Evolutionary conservation across 192 early-diverging fungal genomes (phyloP), one percentile per base, ranked within the genome.

Genomic region (Oehlia diaphana): DNA sequence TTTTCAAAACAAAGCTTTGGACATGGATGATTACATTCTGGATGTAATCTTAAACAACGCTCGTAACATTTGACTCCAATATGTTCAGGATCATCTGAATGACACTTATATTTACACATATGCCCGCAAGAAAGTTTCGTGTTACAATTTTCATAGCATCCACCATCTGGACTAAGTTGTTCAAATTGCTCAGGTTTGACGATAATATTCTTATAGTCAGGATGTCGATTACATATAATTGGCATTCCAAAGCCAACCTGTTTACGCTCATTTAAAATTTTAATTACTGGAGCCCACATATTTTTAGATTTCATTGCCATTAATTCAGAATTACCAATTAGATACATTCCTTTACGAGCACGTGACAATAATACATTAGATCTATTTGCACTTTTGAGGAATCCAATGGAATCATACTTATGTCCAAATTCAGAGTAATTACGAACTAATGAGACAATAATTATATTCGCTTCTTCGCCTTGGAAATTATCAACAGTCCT

Each of bases 321-420:
- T 1, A 90, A 73, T 0, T 62, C 39, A 1, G 86, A 79, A 35
- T 90, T 86, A 3, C 90, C 90, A 26, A 91, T 58, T 12, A 91
- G 73, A 49, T 82, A 91, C 87, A 91, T 86, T 6, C 90, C 90
- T 76, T 91, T 88, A 49, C 86, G 72, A 0, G 90, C 90, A 26
- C 90, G 81, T 16, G 89, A 90, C 1, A 90, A 50, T 9, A 90
- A 63, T 4, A 91, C 90, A 33, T 90, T 91, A 5, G 85, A 83
- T 16, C 90, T 86, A 72, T 91, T 91, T 26, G 69, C 42, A 21
- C 84, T 83, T 72, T 88, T 89, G 49, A 90, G 76, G 72, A 91
- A 91, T 2, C 90, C 90, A 71, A 88, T 90, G 2, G 79, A 63
- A 7, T 67, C 66, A 16, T 79, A 61, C 2, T 76, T 8, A 37